Percentiles rank a stretch among this genome's conserved stretches.
phyloP scores from a whole-genome alignment of 805 yeast genomes.

The Teunomyces stri region DNA sequence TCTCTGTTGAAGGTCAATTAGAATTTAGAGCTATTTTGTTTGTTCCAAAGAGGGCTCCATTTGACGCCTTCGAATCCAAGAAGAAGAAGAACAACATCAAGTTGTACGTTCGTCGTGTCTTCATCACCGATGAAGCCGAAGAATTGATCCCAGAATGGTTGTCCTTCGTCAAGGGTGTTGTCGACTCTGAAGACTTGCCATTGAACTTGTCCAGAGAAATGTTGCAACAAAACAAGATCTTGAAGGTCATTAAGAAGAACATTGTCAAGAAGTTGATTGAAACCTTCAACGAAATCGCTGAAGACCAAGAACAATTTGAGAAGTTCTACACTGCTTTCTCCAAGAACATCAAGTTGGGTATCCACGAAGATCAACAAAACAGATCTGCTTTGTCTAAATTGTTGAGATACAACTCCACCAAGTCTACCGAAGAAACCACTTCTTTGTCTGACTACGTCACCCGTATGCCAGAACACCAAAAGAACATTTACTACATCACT shows the following conservation, averaged over 20 bases:
- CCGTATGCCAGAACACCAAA: constrained; percentile 99
- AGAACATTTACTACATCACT: constrained; percentile 98
- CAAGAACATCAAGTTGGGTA: constrained; percentile 97
- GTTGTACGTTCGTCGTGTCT: constrained; percentile 98
- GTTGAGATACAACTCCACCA: constrained; percentile 95
- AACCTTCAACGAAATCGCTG: constrained; percentile 98
- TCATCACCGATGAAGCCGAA: constrained; percentile 99
- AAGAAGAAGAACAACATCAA: constrained; percentile 99
- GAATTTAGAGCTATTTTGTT: constrained; percentile 98
- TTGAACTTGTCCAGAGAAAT: constrained; percentile 99
- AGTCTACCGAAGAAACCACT: constrained; percentile 89
- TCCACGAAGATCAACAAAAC: constrained; percentile 98
- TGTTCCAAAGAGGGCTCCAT: constrained; percentile 99
- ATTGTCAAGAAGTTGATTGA: constrained; percentile 97
- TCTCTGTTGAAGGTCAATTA: constrained; percentile 99
- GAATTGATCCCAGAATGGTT: constrained; percentile 99
- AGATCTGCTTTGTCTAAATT: constrained; percentile 93
- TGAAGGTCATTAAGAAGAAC: constrained; percentile 99
- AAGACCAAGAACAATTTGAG: constrained; percentile 97
- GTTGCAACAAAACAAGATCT: constrained; percentile 99
- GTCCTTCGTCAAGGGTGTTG: constrained; percentile 97
- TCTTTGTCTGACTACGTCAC: constrained; percentile 96
- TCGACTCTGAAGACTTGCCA: constrained; percentile 99
- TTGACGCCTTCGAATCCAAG: constrained; percentile 95
- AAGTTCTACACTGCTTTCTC: constrained; percentile 97